These are phyloP conservation scores for Boletellus ananas DNA, from an alignment of 768 basidiomycete genomes.

Conservation along the genomic window DNA sequence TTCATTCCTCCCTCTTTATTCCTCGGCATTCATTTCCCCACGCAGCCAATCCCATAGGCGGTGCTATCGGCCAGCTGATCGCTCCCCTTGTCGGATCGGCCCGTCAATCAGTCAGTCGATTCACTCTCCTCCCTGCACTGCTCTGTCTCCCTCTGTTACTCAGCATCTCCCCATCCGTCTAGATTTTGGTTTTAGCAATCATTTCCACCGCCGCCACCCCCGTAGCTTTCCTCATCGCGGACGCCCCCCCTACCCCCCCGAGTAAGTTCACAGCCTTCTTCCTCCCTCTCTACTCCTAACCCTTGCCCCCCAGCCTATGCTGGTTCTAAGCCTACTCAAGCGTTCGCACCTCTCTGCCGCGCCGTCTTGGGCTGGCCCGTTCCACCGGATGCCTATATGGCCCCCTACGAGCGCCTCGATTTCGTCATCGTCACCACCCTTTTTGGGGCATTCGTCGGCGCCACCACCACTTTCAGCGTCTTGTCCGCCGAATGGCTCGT, in stretches of 20 bases:
- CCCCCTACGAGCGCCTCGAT: constrained; percentile 62
- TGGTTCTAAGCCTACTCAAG: constrained; percentile 55
- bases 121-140: not conserved
- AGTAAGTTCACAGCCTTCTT: constrained; percentile 42
- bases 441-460: constrained; percentile 64
- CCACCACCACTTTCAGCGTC: constrained; percentile 62
- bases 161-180: not conserved
- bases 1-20: not conserved
- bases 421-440: constrained; percentile 55
- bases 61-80: constrained; percentile 68
- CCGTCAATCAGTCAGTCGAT: constrained; percentile 53
- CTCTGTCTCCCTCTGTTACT: not conserved
- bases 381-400: constrained; percentile 51
- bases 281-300: not conserved
- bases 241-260: constrained; percentile 71
- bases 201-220: constrained; percentile 63
- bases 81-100: constrained; percentile 57
- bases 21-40: not conserved
- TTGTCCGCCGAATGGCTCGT: constrained; percentile 70
- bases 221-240: constrained; percentile 52
- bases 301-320: constrained; percentile 50
- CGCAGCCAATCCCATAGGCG: constrained; percentile 69
- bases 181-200: constrained; percentile 72
- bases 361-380: constrained; percentile 48
- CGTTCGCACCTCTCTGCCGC: constrained; percentile 50